Percentiles rank a stretch among this genome's conserved stretches.
These are phyloP conservation scores for Pichia exigua DNA, from an alignment of 805 yeast species.

Conservation along the genomic window DNA sequence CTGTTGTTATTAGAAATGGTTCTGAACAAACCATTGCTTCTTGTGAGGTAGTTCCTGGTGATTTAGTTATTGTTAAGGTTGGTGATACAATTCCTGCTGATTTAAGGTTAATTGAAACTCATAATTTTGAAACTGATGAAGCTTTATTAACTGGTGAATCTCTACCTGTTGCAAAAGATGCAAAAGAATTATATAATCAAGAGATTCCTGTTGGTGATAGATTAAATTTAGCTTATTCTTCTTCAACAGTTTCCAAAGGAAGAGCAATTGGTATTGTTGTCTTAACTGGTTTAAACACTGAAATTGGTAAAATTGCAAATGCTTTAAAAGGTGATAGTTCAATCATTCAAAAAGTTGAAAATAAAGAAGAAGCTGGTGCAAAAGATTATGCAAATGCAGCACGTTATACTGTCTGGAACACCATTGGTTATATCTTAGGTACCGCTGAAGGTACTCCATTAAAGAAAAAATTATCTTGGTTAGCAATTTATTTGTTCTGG, in stretches of 20 bases:
- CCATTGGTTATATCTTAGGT: slow-evolving; percentile 65
- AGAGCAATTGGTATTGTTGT: slow-evolving; percentile 64
- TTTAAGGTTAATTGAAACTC: slow-evolving; percentile 45
- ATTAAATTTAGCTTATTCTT: slow-evolving; percentile 60
- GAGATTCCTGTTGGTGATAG: slow-evolving; percentile 64
- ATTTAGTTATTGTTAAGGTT: slow-evolving; percentile 50
- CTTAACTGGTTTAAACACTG: slow-evolving; percentile 63
- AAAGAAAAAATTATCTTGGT: slow-evolving; percentile 64
- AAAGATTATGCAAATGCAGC: slow-evolving; percentile 41
- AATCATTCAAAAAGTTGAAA: slow-evolving; percentile 33
- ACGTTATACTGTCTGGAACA: slow-evolving; percentile 41
- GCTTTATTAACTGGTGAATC: slow-evolving; percentile 89
- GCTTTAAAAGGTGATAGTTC: slow-evolving; percentile 40
- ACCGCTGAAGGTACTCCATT: slow-evolving; percentile 75
- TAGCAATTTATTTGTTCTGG: slow-evolving; percentile 64
- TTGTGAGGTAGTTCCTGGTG: slow-evolving; percentile 66
- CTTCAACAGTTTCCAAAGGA: slow-evolving; percentile 67
- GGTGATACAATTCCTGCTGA: slow-evolving; percentile 79
- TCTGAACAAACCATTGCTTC: slow-evolving; percentile 49
- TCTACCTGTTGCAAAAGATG: slow-evolving; percentile 56
- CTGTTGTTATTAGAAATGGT: slow-evolving; percentile 58
- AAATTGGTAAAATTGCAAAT: slow-evolving; percentile 66
- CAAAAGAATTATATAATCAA: slow-evolving; percentile 31
- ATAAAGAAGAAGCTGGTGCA: slow-evolving; percentile 37
- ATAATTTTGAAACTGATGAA: slow-evolving; percentile 76